These are phyloP conservation scores for Breviolum minutum DNA, from an alignment of 73 alveolate genomes.

Conservation along the genomic window DNA sequence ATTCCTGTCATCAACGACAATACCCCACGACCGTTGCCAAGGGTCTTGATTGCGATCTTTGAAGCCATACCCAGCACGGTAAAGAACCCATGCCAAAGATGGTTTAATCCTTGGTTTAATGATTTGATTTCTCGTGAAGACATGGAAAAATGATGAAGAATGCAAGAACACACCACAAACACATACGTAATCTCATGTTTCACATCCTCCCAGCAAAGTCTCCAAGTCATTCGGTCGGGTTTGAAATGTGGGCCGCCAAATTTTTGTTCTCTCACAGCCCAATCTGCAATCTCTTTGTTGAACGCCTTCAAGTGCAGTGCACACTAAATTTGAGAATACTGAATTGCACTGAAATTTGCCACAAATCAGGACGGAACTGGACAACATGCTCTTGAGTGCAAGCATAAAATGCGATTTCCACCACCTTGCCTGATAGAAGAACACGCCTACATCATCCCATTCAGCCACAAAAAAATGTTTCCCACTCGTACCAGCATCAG, in stretches of 20 bases:
- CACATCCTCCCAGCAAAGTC: not conserved
- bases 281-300: conserved; percentile 95
- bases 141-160: not conserved
- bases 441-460: conserved; percentile 96
- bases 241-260: conserved; percentile 96
- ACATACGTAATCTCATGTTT: not conserved
- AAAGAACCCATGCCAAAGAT: conserved; percentile 96
- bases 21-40: not conserved
- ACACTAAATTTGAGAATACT: not conserved
- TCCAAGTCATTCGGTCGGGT: conserved; percentile 96
- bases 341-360: too few relatives aligned
- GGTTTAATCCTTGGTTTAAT: conserved; percentile 87
- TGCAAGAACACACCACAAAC: not conserved
- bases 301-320: conserved; percentile 60
- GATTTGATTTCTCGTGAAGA: not conserved
- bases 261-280: conserved; percentile 95
- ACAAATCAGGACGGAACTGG: too few relatives aligned
- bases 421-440: conserved; percentile 93
- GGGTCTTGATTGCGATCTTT: conserved; percentile 43
- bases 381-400: not conserved
- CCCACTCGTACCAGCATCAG: not conserved
- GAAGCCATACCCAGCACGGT: conserved; percentile 94
- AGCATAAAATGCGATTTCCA: not conserved
- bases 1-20: not conserved
- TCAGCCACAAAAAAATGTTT: conserved; percentile 4